Conservation (phyloP, 129 eudicot species). For the Centella asiatica region DNA sequence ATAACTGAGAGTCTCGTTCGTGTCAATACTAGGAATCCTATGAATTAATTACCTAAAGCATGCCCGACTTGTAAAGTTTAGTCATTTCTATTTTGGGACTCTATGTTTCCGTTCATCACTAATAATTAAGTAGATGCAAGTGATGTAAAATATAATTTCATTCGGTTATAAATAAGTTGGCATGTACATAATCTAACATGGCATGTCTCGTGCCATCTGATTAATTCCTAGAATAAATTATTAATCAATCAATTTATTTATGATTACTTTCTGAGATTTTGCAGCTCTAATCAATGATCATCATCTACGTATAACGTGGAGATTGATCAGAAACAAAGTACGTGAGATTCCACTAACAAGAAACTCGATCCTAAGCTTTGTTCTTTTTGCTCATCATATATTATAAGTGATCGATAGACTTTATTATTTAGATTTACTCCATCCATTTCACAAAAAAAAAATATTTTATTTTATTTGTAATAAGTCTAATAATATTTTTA, state of each 20-base stretch:
- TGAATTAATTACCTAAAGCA: not conserved
- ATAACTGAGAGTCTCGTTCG: too few species aligned
- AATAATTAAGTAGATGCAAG: too few species aligned
- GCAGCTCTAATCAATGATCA: not conserved
- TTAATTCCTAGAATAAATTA: not conserved
- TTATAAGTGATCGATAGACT: too few species aligned
- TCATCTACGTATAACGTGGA: not conserved
- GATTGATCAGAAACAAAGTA: not conserved
- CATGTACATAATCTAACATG: conserved; percentile 2
- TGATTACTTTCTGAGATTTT: not conserved
- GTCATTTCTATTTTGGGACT: not conserved
- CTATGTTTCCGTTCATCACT: not conserved
- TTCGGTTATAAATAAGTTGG: not conserved
- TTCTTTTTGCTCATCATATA: too few species aligned
- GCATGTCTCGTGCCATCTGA: not conserved
- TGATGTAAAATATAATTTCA: too few species aligned
- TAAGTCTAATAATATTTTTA: too few species aligned
- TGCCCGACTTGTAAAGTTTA: not conserved
- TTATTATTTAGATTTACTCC: too few species aligned
- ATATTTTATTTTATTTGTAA: too few species aligned
- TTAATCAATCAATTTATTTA: conserved; percentile 1
- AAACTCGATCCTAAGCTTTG: not conserved
- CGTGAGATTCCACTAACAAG: conserved; percentile 8
- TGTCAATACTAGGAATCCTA: conserved; percentile 1
- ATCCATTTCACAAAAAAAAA: too few species aligned